These are phyloP conservation scores for Aureobasidium sp. DNA, from an alignment of 2,329 filamentous ascomycete species.

Conservation along the genomic window DNA sequence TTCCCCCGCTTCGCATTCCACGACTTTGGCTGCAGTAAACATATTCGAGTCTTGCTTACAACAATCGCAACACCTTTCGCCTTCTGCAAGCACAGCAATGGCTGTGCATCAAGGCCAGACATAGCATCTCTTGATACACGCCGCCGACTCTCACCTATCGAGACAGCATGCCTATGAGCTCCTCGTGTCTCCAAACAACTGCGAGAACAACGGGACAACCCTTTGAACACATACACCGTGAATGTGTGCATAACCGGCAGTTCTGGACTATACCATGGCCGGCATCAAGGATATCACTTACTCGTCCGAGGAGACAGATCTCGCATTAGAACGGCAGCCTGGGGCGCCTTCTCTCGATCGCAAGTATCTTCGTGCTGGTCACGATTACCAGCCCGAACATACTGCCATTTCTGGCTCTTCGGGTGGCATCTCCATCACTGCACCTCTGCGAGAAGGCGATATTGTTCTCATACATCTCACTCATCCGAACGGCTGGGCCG, in stretches of 20 bases:
- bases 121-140: background rate
- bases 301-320: background rate
- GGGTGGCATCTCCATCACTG: constrained; percentile 55
- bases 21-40: background rate
- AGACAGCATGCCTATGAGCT: background rate
- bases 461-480: constrained; percentile 92
- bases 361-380: constrained; percentile 91
- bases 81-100: background rate
- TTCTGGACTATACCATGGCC: background rate
- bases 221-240: background rate
- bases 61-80: background rate
- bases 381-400: constrained; percentile 77
- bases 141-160: background rate
- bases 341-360: constrained; percentile 59
- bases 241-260: too few relatives aligned
- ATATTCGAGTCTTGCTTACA: background rate
- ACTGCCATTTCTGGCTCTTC: constrained; percentile 72
- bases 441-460: constrained; percentile 84
- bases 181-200: background rate
- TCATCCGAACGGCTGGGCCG: constrained; percentile 97
- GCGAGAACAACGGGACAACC: background rate
- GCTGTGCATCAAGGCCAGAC: background rate
- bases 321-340: background rate
- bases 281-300: background rate
- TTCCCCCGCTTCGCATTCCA: constrained; percentile 4